These are phyloP conservation scores for Thraustochytrium aureum DNA, from an alignment of 352 stramenopile species.

Conservation along the genomic window DNA sequence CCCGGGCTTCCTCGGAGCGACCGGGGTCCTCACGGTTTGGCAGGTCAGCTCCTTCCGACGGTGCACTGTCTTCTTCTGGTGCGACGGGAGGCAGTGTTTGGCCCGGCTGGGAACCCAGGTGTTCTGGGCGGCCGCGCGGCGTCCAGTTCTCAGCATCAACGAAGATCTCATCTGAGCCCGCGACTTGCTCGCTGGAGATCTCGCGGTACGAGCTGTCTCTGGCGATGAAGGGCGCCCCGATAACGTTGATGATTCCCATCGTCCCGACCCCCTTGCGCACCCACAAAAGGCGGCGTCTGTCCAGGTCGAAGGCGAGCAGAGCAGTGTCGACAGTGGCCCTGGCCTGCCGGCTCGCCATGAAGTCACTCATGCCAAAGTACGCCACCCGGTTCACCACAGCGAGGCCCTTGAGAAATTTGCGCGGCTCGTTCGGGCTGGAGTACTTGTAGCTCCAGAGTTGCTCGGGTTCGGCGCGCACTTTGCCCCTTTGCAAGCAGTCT, in stretches of 20 bases:
- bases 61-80: no score
- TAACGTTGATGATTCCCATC: constrained; percentile 35
- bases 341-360: background rate
- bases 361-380: constrained; percentile 47
- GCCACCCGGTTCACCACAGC: constrained; percentile 29
- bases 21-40: no score
- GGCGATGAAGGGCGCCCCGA: constrained; percentile 9
- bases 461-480: background rate
- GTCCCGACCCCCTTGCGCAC: constrained; percentile 1
- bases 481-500: background rate
- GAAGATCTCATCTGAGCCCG: background rate
- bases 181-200: background rate
- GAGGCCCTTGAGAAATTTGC: constrained; percentile 50
- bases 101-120: background rate
- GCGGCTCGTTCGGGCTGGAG: background rate
- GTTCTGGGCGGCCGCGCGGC: background rate
- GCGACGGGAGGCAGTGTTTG: no score
- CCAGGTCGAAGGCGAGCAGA: constrained; percentile 26
- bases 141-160: background rate
- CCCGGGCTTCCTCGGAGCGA: no score
- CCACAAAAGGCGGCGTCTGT: constrained; percentile 30
- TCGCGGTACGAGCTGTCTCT: constrained; percentile 9
- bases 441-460: constrained; percentile 1
- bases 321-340: background rate
- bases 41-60: no score